phyloP scores from a whole-genome alignment of 805 yeast genomes.

The Isabelozyma rhagii region DNA sequence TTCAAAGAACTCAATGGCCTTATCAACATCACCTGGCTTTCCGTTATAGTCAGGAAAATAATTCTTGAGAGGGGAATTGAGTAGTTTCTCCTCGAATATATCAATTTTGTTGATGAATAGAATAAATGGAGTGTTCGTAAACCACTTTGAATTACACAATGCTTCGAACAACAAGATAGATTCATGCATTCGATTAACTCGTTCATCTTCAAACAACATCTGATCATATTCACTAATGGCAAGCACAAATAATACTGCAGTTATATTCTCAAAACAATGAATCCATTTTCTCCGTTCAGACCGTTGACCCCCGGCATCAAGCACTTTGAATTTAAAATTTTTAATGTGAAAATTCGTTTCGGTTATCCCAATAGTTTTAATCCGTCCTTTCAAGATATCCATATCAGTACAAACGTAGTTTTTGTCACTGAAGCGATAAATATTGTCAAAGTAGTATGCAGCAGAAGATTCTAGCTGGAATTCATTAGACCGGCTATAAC shows the following conservation, averaged over 20 bases:
- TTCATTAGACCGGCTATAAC: slow-evolving; percentile 61
- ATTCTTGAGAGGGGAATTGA: slow-evolving; percentile 58
- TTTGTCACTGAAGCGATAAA: slow-evolving; percentile 60
- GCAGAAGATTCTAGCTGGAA: slow-evolving; percentile 87
- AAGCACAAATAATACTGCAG: slow-evolving; percentile 81
- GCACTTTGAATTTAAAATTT: slow-evolving; percentile 63
- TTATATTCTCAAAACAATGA: slow-evolving; percentile 87
- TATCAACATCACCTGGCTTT: slow-evolving; percentile 54
- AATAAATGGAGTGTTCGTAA: slow-evolving; percentile 80
- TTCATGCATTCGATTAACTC: slow-evolving; percentile 89
- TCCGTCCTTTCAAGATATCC: slow-evolving; percentile 86
- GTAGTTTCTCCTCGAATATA: slow-evolving; percentile 68
- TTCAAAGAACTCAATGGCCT: slow-evolving; percentile 71
- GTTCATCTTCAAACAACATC: slow-evolving; percentile 81
- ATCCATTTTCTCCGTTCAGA: slow-evolving; percentile 92
- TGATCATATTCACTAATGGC: slow-evolving; percentile 94
- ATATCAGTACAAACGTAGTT: slow-evolving; percentile 69
- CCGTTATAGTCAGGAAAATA: slow-evolving; percentile 82
- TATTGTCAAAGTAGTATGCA: slow-evolving; percentile 72
- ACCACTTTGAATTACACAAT: slow-evolving; percentile 82
- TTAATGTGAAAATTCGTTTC: slow-evolving; percentile 74
- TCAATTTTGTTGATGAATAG: slow-evolving; percentile 88
- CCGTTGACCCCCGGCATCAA: slow-evolving; percentile 97
- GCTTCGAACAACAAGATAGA: slow-evolving; percentile 81
- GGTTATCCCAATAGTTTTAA: slow-evolving; percentile 93